Percentiles rank a stretch among this genome's conserved stretches.
These are phyloP conservation scores for Hericium rajendrae DNA, from an alignment of 768 basidiomycete species.

Conservation along the genomic window DNA sequence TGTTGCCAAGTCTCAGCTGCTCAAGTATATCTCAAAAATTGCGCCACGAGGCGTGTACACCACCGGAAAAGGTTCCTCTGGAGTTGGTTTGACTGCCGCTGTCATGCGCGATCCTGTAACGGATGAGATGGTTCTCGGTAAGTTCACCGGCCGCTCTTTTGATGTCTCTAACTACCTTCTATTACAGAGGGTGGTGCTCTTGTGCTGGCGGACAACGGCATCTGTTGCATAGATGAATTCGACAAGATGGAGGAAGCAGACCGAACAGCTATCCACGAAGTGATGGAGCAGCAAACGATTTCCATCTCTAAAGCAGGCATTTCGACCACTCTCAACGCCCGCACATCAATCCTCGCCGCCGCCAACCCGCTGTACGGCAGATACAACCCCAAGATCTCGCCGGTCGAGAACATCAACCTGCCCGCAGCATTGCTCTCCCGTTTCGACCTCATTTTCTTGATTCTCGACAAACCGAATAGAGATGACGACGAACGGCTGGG, in stretches of 20 bases:
- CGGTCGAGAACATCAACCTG: constrained; percentile 98
- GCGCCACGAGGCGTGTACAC: constrained; percentile 97
- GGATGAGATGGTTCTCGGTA: constrained; percentile 98
- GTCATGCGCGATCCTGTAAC: constrained; percentile 99
- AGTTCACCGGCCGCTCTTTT: constrained; percentile 20
- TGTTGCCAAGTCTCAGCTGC: constrained; percentile 94
- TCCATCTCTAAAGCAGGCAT: constrained; percentile 99
- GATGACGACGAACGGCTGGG: constrained; percentile 96
- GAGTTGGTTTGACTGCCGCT: constrained; percentile 96
- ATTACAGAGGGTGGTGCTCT: constrained; percentile 93
- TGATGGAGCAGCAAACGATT: constrained; percentile 99
- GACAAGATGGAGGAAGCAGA: constrained; percentile 99
- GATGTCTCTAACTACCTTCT: background rate
- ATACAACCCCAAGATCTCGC: constrained; percentile 96
- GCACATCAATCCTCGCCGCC: constrained; percentile 94
- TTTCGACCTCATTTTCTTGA: constrained; percentile 94
- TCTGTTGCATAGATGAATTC: constrained; percentile 99
- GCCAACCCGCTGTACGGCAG: constrained; percentile 97
- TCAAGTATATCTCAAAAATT: constrained; percentile 98
- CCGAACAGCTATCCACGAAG: constrained; percentile 97
- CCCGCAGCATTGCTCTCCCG: constrained; percentile 93
- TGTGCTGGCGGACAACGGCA: constrained; percentile 97
- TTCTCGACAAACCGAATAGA: constrained; percentile 88
- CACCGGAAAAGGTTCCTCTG: constrained; percentile 96
- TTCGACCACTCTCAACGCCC: constrained; percentile 94